Conservation (phyloP, 2,329 filamentous ascomycete species). For the Fusarium tricinctum region DNA sequence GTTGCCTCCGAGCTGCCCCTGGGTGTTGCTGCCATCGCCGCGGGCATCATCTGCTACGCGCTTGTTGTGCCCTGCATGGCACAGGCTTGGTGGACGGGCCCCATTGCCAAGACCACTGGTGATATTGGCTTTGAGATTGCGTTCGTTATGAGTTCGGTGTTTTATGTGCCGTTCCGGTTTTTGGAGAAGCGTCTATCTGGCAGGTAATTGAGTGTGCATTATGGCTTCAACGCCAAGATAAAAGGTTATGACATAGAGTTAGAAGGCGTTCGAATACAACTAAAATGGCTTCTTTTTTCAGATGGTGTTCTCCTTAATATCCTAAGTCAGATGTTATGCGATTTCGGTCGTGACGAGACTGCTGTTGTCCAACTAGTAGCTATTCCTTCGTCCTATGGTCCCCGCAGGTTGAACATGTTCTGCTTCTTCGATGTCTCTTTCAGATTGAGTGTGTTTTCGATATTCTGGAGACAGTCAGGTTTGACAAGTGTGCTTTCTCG, state of each 20-base stretch:
- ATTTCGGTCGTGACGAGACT: background rate
- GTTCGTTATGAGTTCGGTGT: slow-evolving; percentile 63
- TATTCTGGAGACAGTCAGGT: background rate
- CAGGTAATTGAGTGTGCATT: slow-evolving; percentile 28
- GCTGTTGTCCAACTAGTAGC: background rate
- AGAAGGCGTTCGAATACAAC: background rate
- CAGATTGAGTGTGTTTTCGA: background rate
- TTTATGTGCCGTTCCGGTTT: slow-evolving; percentile 63
- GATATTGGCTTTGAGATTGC: slow-evolving; percentile 77
- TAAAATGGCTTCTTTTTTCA: background rate
- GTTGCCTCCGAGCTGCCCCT: slow-evolving; percentile 60
- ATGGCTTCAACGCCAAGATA: slow-evolving; percentile 17
- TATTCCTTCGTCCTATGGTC: background rate
- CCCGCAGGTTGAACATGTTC: background rate
- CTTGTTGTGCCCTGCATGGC: slow-evolving; percentile 72
- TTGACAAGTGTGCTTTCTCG: background rate
- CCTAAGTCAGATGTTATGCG: background rate
- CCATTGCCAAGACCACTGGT: slow-evolving; percentile 70
- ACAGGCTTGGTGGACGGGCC: slow-evolving; percentile 72
- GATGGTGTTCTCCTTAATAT: background rate
- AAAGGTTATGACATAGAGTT: slow-evolving; percentile 7
- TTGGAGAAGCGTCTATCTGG: slow-evolving; percentile 58
- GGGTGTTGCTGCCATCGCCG: slow-evolving; percentile 62
- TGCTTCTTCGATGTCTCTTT: background rate
- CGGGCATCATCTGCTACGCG: slow-evolving; percentile 62